Conservation (phyloP, 495 filamentous ascomycete genomes). For the Talaromyces thailandensis region DNA sequence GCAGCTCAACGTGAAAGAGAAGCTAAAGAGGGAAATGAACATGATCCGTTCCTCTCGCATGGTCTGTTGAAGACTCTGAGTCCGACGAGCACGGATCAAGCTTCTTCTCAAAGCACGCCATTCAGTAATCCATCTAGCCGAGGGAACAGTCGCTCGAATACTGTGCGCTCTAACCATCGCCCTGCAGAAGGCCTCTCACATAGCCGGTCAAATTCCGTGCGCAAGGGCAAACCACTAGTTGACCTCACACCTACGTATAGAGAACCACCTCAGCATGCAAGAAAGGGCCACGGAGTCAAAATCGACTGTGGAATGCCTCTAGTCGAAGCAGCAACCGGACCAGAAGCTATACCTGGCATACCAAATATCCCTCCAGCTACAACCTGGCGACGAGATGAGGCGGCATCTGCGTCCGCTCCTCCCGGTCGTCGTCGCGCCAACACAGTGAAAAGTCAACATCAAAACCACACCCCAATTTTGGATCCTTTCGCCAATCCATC, state of each 20-base stretch:
- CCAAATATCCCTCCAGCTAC: constrained; percentile 43
- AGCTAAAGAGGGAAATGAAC: constrained; percentile 34
- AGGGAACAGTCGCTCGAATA: constrained; percentile 25
- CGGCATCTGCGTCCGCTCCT: constrained; percentile 5
- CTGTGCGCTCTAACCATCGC: constrained; percentile 20
- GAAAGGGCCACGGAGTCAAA: constrained; percentile 58
- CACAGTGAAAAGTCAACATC: constrained; percentile 2
- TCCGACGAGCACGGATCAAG: background rate
- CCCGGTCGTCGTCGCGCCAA: constrained; percentile 10
- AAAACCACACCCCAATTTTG: constrained; percentile 6
- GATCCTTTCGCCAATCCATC: constrained; percentile 16
- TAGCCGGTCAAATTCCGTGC: constrained; percentile 21
- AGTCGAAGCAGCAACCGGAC: constrained; percentile 56
- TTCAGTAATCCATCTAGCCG: constrained; percentile 7
- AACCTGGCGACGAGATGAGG: constrained; percentile 39
- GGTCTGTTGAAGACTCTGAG: constrained; percentile 15
- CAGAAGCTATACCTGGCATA: constrained; percentile 29
- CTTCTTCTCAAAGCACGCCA: background rate
- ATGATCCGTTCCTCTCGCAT: constrained; percentile 19
- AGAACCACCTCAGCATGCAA: constrained; percentile 62
- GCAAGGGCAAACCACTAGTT: constrained; percentile 54
- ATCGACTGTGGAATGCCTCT: constrained; percentile 52
- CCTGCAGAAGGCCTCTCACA: constrained; percentile 10
- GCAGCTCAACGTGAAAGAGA: constrained; percentile 45
- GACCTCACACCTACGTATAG: constrained; percentile 67